Conservation (phyloP, 768 basidiomycete genomes). For the Filobasidium floriforme region DNA sequence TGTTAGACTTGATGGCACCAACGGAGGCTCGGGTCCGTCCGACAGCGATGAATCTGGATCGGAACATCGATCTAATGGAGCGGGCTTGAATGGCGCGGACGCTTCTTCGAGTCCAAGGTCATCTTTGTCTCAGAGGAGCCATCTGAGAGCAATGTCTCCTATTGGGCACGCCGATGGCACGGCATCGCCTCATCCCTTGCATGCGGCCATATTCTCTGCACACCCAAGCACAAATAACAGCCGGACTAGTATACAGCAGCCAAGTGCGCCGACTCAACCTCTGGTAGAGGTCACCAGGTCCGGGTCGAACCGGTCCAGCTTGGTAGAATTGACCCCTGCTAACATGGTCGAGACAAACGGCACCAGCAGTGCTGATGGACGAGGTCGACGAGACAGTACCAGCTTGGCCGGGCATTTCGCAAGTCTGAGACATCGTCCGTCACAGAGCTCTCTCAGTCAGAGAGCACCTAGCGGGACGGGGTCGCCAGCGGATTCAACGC, state of each 20-base stretch:
- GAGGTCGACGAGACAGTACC: neutral
- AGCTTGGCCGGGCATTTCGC: neutral
- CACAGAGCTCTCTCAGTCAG: neutral
- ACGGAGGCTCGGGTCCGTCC: neutral
- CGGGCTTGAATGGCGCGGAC: neutral
- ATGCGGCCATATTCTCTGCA: neutral
- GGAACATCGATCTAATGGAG: neutral
- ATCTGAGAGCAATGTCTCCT: neutral
- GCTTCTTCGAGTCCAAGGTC: neutral
- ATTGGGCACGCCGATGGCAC: neutral
- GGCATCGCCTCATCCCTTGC: neutral
- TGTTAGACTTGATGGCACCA: neutral
- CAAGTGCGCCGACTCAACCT: neutral
- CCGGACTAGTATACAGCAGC: neutral
- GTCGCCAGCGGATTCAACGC: neutral
- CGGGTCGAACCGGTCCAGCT: neutral
- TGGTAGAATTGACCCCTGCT: neutral
- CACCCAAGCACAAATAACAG: neutral
- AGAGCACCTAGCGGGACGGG: neutral
- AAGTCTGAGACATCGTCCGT: neutral
- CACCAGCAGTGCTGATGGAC: neutral
- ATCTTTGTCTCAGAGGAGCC: neutral
- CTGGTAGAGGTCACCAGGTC: constrained; percentile 1
- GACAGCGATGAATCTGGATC: neutral
- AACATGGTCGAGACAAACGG: neutral